Base-by-base conservation (phyloP, 2,329 filamentous ascomycete species). In the Calonectria naviculata region DNA sequence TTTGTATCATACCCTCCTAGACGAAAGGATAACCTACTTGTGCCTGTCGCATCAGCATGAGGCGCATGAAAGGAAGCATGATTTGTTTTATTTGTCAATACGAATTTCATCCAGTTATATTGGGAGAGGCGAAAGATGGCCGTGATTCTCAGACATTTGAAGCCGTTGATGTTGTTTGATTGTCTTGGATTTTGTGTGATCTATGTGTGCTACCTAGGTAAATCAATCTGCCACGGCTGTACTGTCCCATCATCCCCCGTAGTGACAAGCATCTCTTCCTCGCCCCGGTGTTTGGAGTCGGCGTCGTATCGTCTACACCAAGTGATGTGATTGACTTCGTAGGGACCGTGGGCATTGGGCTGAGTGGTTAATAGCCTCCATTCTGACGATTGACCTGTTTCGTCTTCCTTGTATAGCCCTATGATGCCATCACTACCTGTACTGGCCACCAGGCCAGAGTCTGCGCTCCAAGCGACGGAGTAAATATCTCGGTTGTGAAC, bases 161-260 rank as follows among this genome's bases (percentile, higher is more conserved):
- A 24, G 36, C 7, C 3, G 26, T 38, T 38, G 21, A 17, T 19
- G 2, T 12, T 34, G 19, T 60, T 46, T 26, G 28, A 46, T 60
- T 61, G 62, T 69, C 19, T 61, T 44, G 56, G 64, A 46, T 66
- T 65, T 61, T 47, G 52, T 60, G 70, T 65, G 65, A 66, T 71
- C 70, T 69, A 72, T 62, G 63, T n/a, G 41, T 56, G 58, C 67
- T 70, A 70, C 38, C 63, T 62, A 47, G 75, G 38, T 15, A 76
- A 31, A 24, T 78, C 71, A n/a, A 94, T 80, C 73, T 90, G 88
- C 96, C 97, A 99, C 1, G 95, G 91, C 79, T 93, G 93, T 31
- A 98, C 93, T 64, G 93, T 87, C 0, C 97, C 97, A 83, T 98
- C 95, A 81, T 99, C 97, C 0, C 96, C 97, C 0, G 95, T 98